Evolutionary conservation across 441 rosid species (phyloP).

Genomic region (Gossypium schwendimanii): DNA sequence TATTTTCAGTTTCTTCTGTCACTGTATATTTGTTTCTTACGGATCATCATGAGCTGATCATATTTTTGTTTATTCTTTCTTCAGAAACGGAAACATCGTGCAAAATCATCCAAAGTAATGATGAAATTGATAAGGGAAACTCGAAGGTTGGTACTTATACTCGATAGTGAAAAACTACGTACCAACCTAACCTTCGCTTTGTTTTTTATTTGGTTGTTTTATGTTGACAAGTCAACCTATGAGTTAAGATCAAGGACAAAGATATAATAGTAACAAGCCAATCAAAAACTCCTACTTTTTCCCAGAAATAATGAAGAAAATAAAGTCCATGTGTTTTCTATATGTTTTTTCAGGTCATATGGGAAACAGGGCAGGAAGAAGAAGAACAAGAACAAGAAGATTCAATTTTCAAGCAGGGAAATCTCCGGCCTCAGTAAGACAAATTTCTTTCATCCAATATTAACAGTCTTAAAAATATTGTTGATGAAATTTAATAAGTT

Average conservation of each 20-base stretch:
- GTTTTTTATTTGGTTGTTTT: too few relatives aligned
- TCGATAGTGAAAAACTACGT: too few relatives aligned
- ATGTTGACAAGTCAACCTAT: too few relatives aligned
- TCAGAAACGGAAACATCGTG: background rate
- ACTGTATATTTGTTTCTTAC: too few relatives aligned
- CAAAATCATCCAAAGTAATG: background rate
- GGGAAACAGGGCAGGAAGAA: background rate
- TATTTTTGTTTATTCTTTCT: background rate
- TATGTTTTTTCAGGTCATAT: background rate
- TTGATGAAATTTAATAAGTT: too few relatives aligned
- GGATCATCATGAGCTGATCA: background rate
- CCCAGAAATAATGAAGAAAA: background rate
- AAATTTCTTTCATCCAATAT: background rate
- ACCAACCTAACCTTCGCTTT: too few relatives aligned
- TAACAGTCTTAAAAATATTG: background rate
- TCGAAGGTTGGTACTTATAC: background rate
- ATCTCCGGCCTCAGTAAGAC: background rate
- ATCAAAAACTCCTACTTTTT: background rate
- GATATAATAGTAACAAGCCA: too few relatives aligned
- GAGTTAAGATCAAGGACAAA: too few relatives aligned
- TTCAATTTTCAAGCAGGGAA: background rate
- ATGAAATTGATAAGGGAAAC: background rate
- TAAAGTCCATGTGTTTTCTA: background rate
- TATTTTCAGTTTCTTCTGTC: background rate
- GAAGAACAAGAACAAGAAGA: background rate